phyloP scores from a whole-genome alignment of 225 moss, liverwort and hornwort genomes.

The Sphagnum tenellum region DNA sequence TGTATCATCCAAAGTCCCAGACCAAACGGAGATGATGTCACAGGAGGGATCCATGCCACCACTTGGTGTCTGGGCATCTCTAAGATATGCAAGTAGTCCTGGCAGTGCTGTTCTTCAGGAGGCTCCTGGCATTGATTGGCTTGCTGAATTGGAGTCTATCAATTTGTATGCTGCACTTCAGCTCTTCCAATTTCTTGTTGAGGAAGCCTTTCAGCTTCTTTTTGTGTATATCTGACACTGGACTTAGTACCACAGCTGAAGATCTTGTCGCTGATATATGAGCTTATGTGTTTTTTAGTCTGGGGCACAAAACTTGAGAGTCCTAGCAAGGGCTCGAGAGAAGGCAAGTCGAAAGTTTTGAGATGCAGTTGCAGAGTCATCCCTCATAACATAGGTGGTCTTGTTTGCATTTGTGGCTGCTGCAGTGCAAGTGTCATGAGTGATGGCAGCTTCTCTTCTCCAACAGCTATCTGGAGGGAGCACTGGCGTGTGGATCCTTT shows the following conservation, averaged over 20 bases:
- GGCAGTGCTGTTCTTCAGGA: slow-evolving; percentile 44
- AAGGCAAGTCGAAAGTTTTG: no score
- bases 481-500: slow-evolving; percentile 74
- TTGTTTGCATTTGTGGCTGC: not conserved
- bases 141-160: slow-evolving; percentile 34
- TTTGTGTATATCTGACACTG: no score
- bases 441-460: slow-evolving; percentile 39
- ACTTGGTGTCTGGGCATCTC: slow-evolving; percentile 29
- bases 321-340: no score
- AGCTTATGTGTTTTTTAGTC: no score
- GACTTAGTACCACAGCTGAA: no score
- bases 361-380: no score
- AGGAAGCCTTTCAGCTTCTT: no score
- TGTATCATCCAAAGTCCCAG: slow-evolving; percentile 14
- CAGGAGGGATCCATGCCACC: slow-evolving; percentile 18
- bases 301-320: no score
- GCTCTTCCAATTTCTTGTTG: no score
- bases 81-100: slow-evolving; percentile 36
- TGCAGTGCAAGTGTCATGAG: slow-evolving; percentile 22
- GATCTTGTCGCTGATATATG: no score
- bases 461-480: slow-evolving; percentile 73
- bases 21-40: slow-evolving; percentile 56
- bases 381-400: no score
- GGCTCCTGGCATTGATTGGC: slow-evolving; percentile 43
- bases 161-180: slow-evolving; percentile 20